Conservation (phyloP, 495 filamentous ascomycete genomes). For the Paragyromitra xinjiangensis region DNA sequence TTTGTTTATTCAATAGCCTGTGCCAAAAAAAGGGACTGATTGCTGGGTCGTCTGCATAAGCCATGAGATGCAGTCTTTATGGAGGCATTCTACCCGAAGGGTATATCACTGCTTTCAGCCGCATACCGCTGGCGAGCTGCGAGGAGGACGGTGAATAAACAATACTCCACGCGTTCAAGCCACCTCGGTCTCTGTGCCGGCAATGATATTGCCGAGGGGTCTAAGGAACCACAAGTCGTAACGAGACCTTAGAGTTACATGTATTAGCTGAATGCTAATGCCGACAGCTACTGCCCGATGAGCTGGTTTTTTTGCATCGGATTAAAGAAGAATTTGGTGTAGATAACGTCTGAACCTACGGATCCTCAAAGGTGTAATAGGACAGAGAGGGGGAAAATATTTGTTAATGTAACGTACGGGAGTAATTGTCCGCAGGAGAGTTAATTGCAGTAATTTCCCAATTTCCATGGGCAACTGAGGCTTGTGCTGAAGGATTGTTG, state of each 20-base stretch:
- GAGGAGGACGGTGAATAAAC: no score
- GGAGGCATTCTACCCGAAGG: no score
- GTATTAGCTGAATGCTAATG: not conserved
- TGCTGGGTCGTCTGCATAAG: no score
- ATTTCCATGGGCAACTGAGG: conserved; percentile 8
- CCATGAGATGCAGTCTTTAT: no score
- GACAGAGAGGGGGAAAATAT: not conserved
- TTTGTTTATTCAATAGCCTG: no score
- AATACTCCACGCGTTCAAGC: not conserved
- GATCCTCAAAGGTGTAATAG: not conserved
- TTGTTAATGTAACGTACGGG: not conserved
- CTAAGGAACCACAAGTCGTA: not conserved
- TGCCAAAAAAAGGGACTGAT: no score
- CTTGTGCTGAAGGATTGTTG: conserved; percentile 2
- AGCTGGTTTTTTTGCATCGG: not conserved
- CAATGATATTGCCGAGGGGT: not conserved
- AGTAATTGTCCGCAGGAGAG: not conserved
- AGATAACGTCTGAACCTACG: not conserved
- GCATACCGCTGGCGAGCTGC: no score
- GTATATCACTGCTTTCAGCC: no score
- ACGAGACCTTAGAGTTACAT: not conserved
- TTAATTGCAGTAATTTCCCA: conserved; percentile 4
- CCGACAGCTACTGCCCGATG: no score
- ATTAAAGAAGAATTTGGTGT: not conserved
- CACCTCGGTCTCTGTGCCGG: conserved; percentile 7